phyloP scores from a whole-genome alignment of 1,284 basidiomycete genomes.

The Taiwanofungus camphoratus region DNA sequence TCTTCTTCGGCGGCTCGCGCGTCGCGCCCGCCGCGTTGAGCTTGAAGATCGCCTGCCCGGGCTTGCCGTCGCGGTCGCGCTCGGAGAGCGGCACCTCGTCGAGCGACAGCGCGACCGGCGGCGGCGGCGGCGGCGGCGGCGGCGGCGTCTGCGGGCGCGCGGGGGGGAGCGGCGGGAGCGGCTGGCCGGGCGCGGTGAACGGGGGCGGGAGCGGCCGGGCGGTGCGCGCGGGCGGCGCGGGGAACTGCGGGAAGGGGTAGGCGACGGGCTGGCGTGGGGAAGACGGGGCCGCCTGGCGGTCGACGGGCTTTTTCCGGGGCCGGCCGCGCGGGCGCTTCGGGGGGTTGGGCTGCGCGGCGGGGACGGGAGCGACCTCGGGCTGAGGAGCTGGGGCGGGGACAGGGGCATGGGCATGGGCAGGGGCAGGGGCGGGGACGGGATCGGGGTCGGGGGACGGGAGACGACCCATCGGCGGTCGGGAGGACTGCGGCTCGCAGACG shows the following conservation, averaged over 20 bases:
- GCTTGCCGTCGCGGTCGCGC: constrained; percentile 10
- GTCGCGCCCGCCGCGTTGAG: constrained; percentile 12
- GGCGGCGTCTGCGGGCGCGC: not conserved
- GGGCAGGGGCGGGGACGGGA: too few species aligned
- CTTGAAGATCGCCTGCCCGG: constrained; percentile 25
- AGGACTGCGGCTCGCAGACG: constrained; percentile 17
- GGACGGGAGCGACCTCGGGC: not conserved
- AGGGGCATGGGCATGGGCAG: too few species aligned
- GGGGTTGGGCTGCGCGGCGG: not conserved
- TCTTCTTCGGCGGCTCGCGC: constrained; percentile 25
- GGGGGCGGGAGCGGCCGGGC: constrained; percentile 2
- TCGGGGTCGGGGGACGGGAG: not conserved
- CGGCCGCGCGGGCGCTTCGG: constrained; percentile 19
- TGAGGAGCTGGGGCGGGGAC: not conserved
- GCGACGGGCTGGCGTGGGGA: constrained; percentile 12
- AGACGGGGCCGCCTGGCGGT: not conserved
- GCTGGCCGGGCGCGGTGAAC: not conserved
- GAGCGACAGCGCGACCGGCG: constrained; percentile 7
- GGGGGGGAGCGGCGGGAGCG: not conserved
- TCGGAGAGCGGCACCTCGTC: constrained; percentile 9
- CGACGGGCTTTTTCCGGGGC: constrained; percentile 14
- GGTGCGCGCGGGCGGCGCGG: not conserved
- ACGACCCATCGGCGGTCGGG: constrained; percentile 6
- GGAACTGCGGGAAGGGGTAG: constrained; percentile 16
- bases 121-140: not conserved